These are phyloP conservation scores for Piromyces finnis DNA, from an alignment of 192 early-diverging fungal species.

Conservation along the genomic window DNA sequence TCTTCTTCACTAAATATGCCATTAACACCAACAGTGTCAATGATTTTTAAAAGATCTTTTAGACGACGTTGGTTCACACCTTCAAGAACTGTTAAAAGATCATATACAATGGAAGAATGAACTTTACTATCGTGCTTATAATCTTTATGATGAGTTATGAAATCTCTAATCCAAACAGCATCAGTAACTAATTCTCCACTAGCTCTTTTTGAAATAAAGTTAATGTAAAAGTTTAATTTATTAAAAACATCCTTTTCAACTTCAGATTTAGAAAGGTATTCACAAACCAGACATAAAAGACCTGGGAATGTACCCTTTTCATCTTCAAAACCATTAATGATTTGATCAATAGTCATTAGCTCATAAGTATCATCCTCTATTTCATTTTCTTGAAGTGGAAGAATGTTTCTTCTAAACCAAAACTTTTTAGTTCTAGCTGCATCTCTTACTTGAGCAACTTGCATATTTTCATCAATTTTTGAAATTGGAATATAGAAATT, in stretches of 20 bases:
- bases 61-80: not conserved
- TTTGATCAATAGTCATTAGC: constrained; percentile 74
- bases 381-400: not conserved
- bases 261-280: constrained; percentile 60
- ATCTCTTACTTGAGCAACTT: constrained; percentile 61
- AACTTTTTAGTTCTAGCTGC: constrained; percentile 70
- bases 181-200: constrained; percentile 67
- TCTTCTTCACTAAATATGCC: not conserved
- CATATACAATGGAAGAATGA: constrained; percentile 63
- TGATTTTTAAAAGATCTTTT: not conserved
- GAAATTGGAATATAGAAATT: constrained; percentile 94
- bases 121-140: constrained; percentile 87
- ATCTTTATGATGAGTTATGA: constrained; percentile 66
- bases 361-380: constrained; percentile 17
- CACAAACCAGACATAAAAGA: constrained; percentile 61
- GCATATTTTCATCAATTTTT: constrained; percentile 92
- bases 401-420: constrained; percentile 51
- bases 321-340: constrained; percentile 54
- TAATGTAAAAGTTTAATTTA: constrained; percentile 54
- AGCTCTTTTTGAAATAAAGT: constrained; percentile 60
- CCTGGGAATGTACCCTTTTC: constrained; percentile 51
- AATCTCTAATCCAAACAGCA: constrained; percentile 78
- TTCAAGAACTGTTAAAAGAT: constrained; percentile 45
- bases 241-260: constrained; percentile 49
- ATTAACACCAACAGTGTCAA: not conserved